Conservation (phyloP, 768 basidiomycete genomes). For the Serendipita vermifera region DNA sequence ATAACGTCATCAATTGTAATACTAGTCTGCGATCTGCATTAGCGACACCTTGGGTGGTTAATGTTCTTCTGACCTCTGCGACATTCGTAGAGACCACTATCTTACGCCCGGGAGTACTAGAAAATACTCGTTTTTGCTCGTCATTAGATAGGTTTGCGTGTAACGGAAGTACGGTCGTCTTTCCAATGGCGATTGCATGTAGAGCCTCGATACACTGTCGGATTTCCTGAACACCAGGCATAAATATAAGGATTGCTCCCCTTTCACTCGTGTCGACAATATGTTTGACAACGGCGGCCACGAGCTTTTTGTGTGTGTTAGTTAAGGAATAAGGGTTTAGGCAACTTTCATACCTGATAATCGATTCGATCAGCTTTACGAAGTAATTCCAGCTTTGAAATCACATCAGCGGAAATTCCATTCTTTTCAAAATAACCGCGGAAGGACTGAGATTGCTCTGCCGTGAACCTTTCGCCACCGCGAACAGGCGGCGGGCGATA, state of each 20-base stretch:
- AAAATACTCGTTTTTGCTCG: constrained; percentile 72
- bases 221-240: constrained; percentile 85
- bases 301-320: constrained; percentile 32
- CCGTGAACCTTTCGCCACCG: constrained; percentile 28
- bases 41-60: not conserved
- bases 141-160: constrained; percentile 80
- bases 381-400: constrained; percentile 47
- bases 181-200: constrained; percentile 24
- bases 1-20: constrained; percentile 84
- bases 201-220: constrained; percentile 59
- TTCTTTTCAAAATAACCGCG: constrained; percentile 36
- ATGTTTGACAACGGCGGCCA: constrained; percentile 51
- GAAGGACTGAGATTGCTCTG: constrained; percentile 35
- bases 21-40: constrained; percentile 46
- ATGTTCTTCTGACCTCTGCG: constrained; percentile 48
- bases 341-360: constrained; percentile 38
- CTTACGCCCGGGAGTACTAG: constrained; percentile 53
- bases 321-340: not conserved
- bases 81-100: constrained; percentile 86
- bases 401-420: constrained; percentile 40
- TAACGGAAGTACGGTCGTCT: constrained; percentile 54
- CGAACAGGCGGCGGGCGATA: constrained; percentile 38
- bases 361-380: constrained; percentile 54
- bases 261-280: constrained; percentile 39
- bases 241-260: constrained; percentile 73